Evolutionary conservation across 805 yeast species (phyloP).

Genomic region (Wickerhamiella spandovensis): DNA sequence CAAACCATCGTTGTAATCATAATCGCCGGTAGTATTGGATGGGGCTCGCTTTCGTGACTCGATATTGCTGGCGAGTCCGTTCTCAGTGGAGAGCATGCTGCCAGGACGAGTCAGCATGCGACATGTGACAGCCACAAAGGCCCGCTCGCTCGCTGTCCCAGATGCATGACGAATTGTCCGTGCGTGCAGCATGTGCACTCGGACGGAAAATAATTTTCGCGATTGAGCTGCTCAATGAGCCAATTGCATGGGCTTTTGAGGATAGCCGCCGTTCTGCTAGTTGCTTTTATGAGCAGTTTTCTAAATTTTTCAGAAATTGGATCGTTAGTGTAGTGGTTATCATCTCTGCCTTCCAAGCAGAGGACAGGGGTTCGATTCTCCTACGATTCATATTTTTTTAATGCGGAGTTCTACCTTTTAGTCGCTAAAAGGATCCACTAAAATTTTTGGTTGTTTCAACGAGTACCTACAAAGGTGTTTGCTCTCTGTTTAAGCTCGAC

Average conservation of each 20-base stretch:
- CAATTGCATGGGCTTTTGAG: not conserved
- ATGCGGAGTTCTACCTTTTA: too few species aligned
- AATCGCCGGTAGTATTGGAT: not conserved
- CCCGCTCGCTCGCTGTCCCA: not conserved
- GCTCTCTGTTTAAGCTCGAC: too few species aligned
- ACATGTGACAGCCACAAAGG: not conserved
- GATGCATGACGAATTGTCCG: not conserved
- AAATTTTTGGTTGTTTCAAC: too few species aligned
- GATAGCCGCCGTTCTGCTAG: too few species aligned
- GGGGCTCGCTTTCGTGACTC: not conserved
- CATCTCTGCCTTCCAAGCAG: slow-evolving; percentile 90
- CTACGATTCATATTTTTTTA: slow-evolving; percentile 1
- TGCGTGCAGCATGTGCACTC: not conserved
- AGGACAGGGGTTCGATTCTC: slow-evolving; percentile 74
- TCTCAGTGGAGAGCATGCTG: not conserved
- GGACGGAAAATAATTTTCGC: not conserved
- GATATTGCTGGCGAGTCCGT: not conserved
- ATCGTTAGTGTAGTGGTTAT: slow-evolving; percentile 88
- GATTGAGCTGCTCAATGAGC: not conserved
- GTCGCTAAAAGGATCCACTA: too few species aligned
- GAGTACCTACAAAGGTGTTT: too few species aligned
- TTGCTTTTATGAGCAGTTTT: too few species aligned
- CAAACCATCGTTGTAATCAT: not conserved
- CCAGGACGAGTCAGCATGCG: not conserved
- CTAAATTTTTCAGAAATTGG: slow-evolving; percentile 26